Percentiles rank a stretch among this genome's conserved stretches.
These are phyloP conservation scores for Linanthus parryae DNA, from an alignment of 148 eudicot genomes.

Conservation along the genomic window DNA sequence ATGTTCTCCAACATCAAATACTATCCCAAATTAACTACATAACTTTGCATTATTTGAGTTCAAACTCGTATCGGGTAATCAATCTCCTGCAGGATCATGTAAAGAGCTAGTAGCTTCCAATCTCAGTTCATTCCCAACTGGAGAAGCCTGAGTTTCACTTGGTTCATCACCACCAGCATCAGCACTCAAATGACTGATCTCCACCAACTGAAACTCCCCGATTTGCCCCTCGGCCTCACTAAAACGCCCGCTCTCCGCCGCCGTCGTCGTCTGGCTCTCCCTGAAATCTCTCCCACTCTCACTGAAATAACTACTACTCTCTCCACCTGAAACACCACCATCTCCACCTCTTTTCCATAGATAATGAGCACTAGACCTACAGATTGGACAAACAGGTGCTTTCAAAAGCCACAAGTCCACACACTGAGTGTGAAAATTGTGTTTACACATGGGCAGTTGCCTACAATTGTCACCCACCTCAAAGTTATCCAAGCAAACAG, in stretches of 20 bases:
- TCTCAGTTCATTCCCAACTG: too few relatives aligned
- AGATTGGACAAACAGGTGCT: conserved; percentile 50
- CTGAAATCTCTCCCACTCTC: too few relatives aligned
- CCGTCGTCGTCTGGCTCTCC: conserved; percentile 15
- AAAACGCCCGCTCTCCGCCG: background rate
- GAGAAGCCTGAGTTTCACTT: too few relatives aligned
- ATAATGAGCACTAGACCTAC: conserved; percentile 38
- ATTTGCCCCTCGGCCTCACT: background rate
- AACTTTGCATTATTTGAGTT: too few relatives aligned
- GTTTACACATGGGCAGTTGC: conserved; percentile 47
- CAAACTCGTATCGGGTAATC: too few relatives aligned
- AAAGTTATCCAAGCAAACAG: conserved; percentile 56
- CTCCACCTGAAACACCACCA: conserved; percentile 48
- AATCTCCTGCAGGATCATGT: too few relatives aligned
- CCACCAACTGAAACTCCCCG: background rate
- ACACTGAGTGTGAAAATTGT: conserved; percentile 55
- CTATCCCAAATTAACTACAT: too few relatives aligned
- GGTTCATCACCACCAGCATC: too few relatives aligned
- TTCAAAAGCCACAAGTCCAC: conserved; percentile 58
- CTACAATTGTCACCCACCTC: conserved; percentile 51
- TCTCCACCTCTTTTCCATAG: too few relatives aligned
- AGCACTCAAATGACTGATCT: conserved; percentile 1
- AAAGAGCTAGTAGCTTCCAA: too few relatives aligned
- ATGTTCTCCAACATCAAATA: too few relatives aligned
- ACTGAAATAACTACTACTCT: too few relatives aligned